Evolutionary conservation across 2,329 filamentous ascomycete species (phyloP), one percentile per base, ranked within the genome.

Genomic region (Xylariaceae sp.): DNA sequence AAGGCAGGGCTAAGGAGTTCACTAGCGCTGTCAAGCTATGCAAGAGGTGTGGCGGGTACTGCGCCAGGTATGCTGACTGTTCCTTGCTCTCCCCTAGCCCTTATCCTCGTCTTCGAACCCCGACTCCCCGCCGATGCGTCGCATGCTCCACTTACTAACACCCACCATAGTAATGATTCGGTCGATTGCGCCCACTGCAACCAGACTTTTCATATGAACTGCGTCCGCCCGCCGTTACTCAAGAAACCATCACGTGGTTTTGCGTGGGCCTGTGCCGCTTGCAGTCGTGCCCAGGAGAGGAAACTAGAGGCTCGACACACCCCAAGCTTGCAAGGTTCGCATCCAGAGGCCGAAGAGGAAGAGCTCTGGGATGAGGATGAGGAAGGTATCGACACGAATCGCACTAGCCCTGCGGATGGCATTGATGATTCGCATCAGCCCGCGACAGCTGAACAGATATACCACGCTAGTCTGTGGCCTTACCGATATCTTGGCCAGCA

Each of bases 241-340:
- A 98, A 96, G 66, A 98, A 98, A 66, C 93, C 93, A 16, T 95
- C 91, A 35, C 85, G 93, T 64, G 93, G 93, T 30, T 98, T 98
- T 67, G 93, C 89, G 4, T 98, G 93, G 93, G 91, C 93, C 22
- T 98, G 93, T 64, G 93, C 88, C 41, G 86, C 91, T 44, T 98
- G 93, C 66, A 96, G 89, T 64, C 84, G 91, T 56, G 90, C 89
- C n/a, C 90, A 95, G 61, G 93, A 97, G 65, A 83, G 87, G 54
- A 94, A 87, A 64, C 72, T 96, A 19, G 90, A 97, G 69, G 89
- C 89, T 44, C 83, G 89, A 44, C 85, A 94, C 60, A 95, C 89
- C 1, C 88, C 90, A 18, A 81, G 83, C 36, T 66, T 86, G 19
- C 76, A 79, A 34, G 88, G 89, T 44, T 75, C 85, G 41, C 73